Evolutionary conservation across 164 flowering plant genomes (phyloP).

Genomic region (Annona squamosa): DNA sequence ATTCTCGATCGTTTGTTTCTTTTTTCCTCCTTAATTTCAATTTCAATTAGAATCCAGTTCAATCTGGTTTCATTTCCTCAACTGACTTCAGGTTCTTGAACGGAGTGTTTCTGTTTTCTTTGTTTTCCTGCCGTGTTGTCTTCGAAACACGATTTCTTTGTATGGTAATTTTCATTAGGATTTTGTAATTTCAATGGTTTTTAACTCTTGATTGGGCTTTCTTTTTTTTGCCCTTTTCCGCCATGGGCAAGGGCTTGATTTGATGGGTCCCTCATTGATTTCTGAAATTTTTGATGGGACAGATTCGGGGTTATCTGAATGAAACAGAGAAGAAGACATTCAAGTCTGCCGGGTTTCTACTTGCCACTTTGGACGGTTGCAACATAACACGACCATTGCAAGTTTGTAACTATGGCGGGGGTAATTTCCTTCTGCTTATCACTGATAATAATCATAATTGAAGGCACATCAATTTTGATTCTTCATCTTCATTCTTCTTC

Average conservation of each 20-base stretch:
- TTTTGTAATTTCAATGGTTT: too few relatives aligned
- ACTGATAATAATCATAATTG: not conserved
- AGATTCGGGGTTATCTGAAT: not conserved
- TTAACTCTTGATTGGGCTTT: not conserved
- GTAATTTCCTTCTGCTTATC: not conserved
- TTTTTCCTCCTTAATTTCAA: too few relatives aligned
- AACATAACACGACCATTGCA: not conserved
- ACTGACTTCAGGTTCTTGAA: not conserved
- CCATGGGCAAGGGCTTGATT: not conserved
- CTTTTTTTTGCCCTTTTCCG: not conserved
- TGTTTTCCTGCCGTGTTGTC: not conserved
- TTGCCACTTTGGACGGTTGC: not conserved
- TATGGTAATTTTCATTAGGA: too few relatives aligned
- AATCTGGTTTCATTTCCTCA: too few relatives aligned
- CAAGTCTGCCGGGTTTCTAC: not conserved
- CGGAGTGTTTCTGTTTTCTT: not conserved
- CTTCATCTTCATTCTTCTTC: too few relatives aligned
- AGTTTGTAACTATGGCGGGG: slow-evolving; percentile 10
- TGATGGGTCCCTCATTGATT: not conserved
- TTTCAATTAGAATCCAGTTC: not conserved
- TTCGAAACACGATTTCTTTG: not conserved
- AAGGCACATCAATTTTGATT: too few relatives aligned
- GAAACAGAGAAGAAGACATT: not conserved
- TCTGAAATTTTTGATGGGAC: not conserved
- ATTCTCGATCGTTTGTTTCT: too few relatives aligned